phyloP scores from a whole-genome alignment of 805 yeast species.

The Teunomyces cretensis region DNA sequence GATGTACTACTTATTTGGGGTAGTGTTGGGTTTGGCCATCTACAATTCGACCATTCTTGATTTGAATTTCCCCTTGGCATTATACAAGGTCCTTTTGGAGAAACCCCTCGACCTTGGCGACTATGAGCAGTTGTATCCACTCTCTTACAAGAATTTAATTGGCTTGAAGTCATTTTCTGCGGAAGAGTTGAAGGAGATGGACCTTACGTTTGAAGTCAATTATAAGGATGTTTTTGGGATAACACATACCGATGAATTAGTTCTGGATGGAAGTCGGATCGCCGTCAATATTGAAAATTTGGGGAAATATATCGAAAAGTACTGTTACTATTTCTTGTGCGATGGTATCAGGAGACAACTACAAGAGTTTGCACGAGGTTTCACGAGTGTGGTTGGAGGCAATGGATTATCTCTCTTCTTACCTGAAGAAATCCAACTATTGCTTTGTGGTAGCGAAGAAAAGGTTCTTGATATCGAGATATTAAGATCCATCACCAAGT shows the following conservation, averaged over 20 bases:
- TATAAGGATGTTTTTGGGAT: constrained; percentile 51
- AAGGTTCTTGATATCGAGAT: constrained; percentile 62
- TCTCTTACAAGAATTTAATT: constrained; percentile 43
- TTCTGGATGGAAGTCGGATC: constrained; percentile 55
- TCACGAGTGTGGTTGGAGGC: constrained; percentile 73
- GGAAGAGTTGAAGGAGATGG: constrained; percentile 44
- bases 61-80: constrained; percentile 68
- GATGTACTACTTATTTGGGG: constrained; percentile 76
- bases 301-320: constrained; percentile 57
- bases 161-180: constrained; percentile 24
- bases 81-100: constrained; percentile 71
- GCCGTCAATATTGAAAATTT: constrained; percentile 61
- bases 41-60: constrained; percentile 88
- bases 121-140: constrained; percentile 67
- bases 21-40: constrained; percentile 84
- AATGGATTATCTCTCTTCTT: constrained; percentile 77
- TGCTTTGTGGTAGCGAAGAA: constrained; percentile 76
- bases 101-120: constrained; percentile 61
- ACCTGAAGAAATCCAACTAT: constrained; percentile 76
- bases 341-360: constrained; percentile 55
- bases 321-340: constrained; percentile 60
- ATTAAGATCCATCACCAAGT: constrained; percentile 70
- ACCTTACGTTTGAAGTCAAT: constrained; percentile 59
- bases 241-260: constrained; percentile 47
- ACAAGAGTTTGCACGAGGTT: constrained; percentile 65